Evolutionary conservation across 352 stramenopile genomes (phyloP).

Genomic region (Phytopythium cucurbitacearum): DNA sequence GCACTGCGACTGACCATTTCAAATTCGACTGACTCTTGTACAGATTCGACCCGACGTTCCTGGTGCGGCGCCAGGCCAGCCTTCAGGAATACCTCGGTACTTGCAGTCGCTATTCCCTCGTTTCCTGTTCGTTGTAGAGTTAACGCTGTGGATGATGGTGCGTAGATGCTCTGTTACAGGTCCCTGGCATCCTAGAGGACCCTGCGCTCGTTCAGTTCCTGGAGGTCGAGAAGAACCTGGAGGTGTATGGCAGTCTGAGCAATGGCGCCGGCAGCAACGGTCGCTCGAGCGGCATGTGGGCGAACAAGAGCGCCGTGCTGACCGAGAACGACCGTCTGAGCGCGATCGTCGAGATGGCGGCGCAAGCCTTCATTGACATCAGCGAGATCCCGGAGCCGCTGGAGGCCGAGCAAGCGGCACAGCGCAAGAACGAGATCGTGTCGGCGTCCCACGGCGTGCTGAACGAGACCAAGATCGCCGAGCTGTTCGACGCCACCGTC

Average conservation of each 20-base stretch:
- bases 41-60: constrained; percentile 83
- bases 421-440: constrained; percentile 78
- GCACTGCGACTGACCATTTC: too few relatives aligned
- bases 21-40: neutral
- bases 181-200: constrained; percentile 74
- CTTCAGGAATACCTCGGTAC: constrained; percentile 73
- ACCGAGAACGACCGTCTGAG: constrained; percentile 77
- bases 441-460: constrained; percentile 38
- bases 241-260: constrained; percentile 47
- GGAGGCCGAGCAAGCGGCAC: constrained; percentile 67
- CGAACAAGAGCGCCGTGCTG: constrained; percentile 46
- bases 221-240: constrained; percentile 76
- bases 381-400: constrained; percentile 77
- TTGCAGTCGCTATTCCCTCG: constrained; percentile 1
- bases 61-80: constrained; percentile 67
- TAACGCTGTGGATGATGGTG: neutral
- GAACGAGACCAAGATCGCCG: constrained; percentile 44
- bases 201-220: constrained; percentile 74
- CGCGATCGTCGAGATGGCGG: constrained; percentile 70
- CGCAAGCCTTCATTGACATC: constrained; percentile 80
- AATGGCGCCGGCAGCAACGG: constrained; percentile 34
- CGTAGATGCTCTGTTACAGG: constrained; percentile 48
- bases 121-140: neutral
- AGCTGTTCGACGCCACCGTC: constrained; percentile 48
- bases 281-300: constrained; percentile 39